Evolutionary conservation across 768 basidiomycete genomes (phyloP), one percentile per base, ranked within the genome.

Genomic region (Gautieria morchelliformis): DNA sequence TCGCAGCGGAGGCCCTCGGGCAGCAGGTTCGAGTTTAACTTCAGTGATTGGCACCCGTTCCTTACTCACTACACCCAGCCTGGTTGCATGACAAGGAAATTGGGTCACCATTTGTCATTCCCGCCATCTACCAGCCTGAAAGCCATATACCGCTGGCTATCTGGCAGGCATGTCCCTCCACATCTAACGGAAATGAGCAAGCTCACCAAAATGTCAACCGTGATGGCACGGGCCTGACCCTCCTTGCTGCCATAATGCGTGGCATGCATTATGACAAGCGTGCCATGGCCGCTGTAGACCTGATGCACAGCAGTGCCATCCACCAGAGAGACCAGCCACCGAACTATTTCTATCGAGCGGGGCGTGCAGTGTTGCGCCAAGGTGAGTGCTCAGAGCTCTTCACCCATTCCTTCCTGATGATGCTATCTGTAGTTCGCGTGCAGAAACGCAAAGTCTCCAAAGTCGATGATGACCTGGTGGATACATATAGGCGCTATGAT

Each of bases 1-100:
- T 27, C 33, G 63, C 9, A 44, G 12, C 2, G 67, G 66, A 9
- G 64, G 66, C 1, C 51, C 42, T 45, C 63, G 64, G 50, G 67
- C 65, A 12, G n/a, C 40, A 41, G 40, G 40, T 41, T 3, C n/a
- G 7, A 41, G 9, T 41, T 8, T 41, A 8, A 14, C 9, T 41
- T 14, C 7, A 41, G 4, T 41, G 40, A 41, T n/a, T n/a, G 5
- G 5, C 27, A 27, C n/a, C n/a, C n/a, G n/a, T n/a, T n/a, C n/a
- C 27, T 27, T 27, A 27, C 27, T 27, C 27, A 3, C 40, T 41
- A 14, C n/a, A 14, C 12, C n/a, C 9, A 41, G 40, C 12, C 40
- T 41, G 40, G 40, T 3, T 41, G n/a, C 14, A 12, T 41, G 40
- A 41, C 40, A 41, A 41, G 40, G 14, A 41, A n/a, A 14, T 2